Evolutionary conservation across 345 rosid species (phyloP), one percentile per base, ranked within the genome.

Genomic region (Hypericum perforatum): DNA sequence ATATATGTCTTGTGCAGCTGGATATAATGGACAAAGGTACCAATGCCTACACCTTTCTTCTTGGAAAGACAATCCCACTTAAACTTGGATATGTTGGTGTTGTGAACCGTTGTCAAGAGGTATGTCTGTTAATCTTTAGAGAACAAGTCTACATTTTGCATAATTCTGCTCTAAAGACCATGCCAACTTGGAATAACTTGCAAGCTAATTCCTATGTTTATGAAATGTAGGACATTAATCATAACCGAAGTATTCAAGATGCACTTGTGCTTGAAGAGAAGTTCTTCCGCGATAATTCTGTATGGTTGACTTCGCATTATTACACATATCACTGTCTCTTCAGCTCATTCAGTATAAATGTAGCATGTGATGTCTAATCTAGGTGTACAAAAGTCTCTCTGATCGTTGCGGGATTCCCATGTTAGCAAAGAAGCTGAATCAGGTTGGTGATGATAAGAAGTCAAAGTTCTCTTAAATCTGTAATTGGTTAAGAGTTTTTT

Each of bases 11-110:
- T 40, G 7, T 61, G 57, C 75, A 82, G 90, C 74, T 83, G 70
- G 90, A 83, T 78, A 83, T 83, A 57, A 83, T 80, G 86, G 90
- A 83, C 66, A 74, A 75, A 65, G 86, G 86, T 15, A 80, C 84
- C 4, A 55, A 80, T 70, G 90, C 80, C 38, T 70, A 82, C 51
- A 76, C 76, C 53, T 71, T 83, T 52, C 71, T 83, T 16, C 78
- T 80, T 61, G 90, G 86, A 38, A 78, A 62, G 65, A 76, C 80
- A 59, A 65, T 80, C 56, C 84, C 90, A 39, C 72, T 83, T 29
- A 63, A 74, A 41, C 84, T 78, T 48, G 90, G 90, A 62, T 83
- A 78, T 68, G 71, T 80, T 37, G 90, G 86, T 41, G 84, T 83
- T 38, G 86, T 80, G 46, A 83, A 83, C 70, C 82, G 90, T 63